These are phyloP conservation scores for Iberis amara DNA, from an alignment of 441 rosid species.

Conservation along the genomic window DNA sequence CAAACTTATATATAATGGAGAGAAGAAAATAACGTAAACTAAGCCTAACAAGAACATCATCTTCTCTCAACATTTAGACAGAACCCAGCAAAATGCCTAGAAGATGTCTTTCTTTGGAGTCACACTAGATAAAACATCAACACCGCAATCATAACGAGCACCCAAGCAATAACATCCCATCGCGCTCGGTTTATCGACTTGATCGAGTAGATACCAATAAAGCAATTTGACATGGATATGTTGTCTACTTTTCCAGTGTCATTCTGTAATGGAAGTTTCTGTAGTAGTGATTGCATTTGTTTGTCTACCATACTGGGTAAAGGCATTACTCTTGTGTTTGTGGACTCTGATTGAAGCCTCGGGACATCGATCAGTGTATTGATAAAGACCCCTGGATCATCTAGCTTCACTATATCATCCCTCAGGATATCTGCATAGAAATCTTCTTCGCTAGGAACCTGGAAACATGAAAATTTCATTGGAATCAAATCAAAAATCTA, in stretches of 20 bases:
- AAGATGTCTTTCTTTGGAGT: neutral
- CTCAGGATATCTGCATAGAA: constrained; percentile 60
- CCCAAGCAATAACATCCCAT: constrained; percentile 23
- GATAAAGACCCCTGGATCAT: constrained; percentile 27
- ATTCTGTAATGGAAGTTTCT: constrained; percentile 9
- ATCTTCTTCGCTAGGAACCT: constrained; percentile 47
- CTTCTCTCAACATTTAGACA: constrained; percentile 15
- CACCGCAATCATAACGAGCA: constrained; percentile 19
- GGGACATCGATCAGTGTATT: constrained; percentile 13
- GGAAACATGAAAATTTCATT: constrained; percentile 16
- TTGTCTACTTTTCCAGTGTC: constrained; percentile 23
- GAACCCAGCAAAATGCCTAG: constrained; percentile 1
- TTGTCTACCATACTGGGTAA: constrained; percentile 23
- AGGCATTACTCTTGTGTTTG: constrained; percentile 11
- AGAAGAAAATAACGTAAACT: neutral
- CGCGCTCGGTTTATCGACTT: constrained; percentile 24
- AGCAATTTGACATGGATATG: constrained; percentile 21
- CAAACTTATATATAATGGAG: neutral
- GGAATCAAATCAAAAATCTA: constrained; percentile 6
- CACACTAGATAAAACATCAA: constrained; percentile 26
- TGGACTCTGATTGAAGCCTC: constrained; percentile 19
- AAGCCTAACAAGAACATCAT: constrained; percentile 11
- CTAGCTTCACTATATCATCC: constrained; percentile 64
- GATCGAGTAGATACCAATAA: constrained; percentile 25
- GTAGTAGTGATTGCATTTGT: constrained; percentile 21